phyloP scores from a whole-genome alignment of 73 alveolate species.

The Stentor coeruleus region DNA sequence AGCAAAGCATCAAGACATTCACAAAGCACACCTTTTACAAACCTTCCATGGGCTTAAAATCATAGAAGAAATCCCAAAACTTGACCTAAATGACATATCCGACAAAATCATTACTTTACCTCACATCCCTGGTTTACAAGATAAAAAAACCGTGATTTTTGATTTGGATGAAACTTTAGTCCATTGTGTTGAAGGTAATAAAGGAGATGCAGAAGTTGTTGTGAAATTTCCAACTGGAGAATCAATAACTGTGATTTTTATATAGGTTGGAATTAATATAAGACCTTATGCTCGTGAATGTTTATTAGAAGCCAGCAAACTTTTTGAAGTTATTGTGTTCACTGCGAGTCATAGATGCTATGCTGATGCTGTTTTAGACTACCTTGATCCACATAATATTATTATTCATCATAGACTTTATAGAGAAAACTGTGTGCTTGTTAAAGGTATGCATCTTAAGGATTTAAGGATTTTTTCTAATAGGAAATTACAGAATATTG shows the following conservation, averaged over 20 bases:
- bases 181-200: constrained; percentile 37
- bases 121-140: neutral
- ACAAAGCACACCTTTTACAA: too few relatives aligned
- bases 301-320: constrained; percentile 31
- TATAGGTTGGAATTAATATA: constrained; percentile 32
- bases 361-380: constrained; percentile 55
- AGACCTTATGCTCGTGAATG: constrained; percentile 39
- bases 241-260: constrained; percentile 60
- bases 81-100: too few relatives aligned
- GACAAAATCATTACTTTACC: too few relatives aligned
- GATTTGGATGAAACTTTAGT: constrained; percentile 89
- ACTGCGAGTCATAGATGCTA: constrained; percentile 43
- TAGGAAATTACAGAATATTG: constrained; percentile 32
- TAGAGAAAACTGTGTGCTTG: constrained; percentile 36
- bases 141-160: constrained; percentile 64
- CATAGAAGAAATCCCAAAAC: too few relatives aligned
- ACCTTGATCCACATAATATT: constrained; percentile 31
- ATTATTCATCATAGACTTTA: constrained; percentile 35
- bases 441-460: constrained; percentile 60
- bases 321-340: constrained; percentile 37
- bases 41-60: too few relatives aligned
- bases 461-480: constrained; percentile 57
- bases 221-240: constrained; percentile 37
- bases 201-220: too few relatives aligned
- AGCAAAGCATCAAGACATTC: too few relatives aligned